phyloP scores from a whole-genome alignment of 768 basidiomycete genomes.

The Floccularia luteovirens region DNA sequence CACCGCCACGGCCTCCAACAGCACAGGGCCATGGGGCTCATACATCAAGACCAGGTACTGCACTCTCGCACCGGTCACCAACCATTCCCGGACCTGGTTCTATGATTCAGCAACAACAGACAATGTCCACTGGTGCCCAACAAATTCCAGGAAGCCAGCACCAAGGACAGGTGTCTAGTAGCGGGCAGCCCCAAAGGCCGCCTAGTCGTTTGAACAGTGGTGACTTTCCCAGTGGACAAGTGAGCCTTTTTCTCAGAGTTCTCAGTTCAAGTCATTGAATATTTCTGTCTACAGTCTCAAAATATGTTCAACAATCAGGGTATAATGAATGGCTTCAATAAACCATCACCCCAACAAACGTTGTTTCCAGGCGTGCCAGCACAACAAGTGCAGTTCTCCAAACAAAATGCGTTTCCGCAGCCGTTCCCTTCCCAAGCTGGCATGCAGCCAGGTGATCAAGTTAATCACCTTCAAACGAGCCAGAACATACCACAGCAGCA shows the following conservation, averaged over 20 bases:
- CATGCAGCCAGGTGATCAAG: background rate
- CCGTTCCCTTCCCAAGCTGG: too few relatives aligned
- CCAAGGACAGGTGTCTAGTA: background rate
- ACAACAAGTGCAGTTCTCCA: background rate
- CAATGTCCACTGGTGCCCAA: background rate
- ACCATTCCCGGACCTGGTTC: slow-evolving; percentile 14
- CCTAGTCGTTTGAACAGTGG: background rate
- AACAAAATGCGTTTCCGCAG: too few relatives aligned
- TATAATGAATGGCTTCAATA: slow-evolving; percentile 1
- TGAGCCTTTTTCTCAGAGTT: background rate
- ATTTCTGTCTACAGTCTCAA: background rate
- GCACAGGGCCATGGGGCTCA: slow-evolving; percentile 11
- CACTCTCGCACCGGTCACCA: slow-evolving; percentile 21
- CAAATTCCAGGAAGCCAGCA: too few relatives aligned
- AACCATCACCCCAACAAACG: background rate
- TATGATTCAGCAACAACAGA: background rate
- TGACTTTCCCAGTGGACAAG: background rate
- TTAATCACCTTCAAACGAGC: too few relatives aligned
- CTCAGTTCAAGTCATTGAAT: background rate
- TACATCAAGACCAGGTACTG: slow-evolving; percentile 19
- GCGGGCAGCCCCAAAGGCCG: background rate
- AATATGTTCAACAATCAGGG: background rate
- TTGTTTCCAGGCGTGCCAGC: too few relatives aligned
- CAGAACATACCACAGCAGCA: too few relatives aligned
- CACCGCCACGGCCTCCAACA: slow-evolving; percentile 12